Conservation (phyloP, 176 grass and related monocot genomes). For the Eremochloa ophiuroides region DNA sequence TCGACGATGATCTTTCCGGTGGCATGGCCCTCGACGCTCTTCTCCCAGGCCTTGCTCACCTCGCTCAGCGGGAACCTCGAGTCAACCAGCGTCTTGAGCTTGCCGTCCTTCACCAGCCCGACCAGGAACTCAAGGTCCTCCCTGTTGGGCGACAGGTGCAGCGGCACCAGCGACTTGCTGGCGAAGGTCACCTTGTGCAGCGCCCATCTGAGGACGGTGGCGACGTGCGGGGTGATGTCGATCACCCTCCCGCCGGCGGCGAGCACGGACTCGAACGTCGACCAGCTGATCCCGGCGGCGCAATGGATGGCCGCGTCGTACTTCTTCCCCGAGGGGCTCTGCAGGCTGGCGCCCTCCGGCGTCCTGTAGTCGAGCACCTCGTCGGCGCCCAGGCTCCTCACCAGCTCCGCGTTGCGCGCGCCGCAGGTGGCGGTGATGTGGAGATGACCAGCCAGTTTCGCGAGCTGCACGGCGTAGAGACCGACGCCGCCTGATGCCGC, state of each 20-base stretch:
- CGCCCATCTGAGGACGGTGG: not conserved
- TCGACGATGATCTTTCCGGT: constrained; percentile 71
- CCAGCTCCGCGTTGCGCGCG: constrained; percentile 40
- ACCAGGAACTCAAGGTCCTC: constrained; percentile 60
- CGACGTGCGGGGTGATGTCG: constrained; percentile 35
- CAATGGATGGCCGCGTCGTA: constrained; percentile 55
- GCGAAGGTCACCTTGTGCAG: constrained; percentile 32
- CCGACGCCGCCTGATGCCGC: constrained; percentile 54
- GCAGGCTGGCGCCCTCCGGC: constrained; percentile 44
- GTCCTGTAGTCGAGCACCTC: constrained; percentile 71
- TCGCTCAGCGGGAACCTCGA: constrained; percentile 41
- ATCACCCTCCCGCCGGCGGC: constrained; percentile 39
- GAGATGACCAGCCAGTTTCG: constrained; percentile 37
- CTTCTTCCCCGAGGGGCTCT: constrained; percentile 44
- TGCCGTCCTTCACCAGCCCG: constrained; percentile 44
- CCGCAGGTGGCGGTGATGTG: constrained; percentile 61
- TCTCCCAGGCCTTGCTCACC: constrained; percentile 44
- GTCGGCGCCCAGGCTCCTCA: constrained; percentile 54
- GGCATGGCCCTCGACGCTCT: constrained; percentile 61
- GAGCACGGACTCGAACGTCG: constrained; percentile 39
- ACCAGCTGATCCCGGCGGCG: constrained; percentile 36
- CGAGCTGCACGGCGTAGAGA: constrained; percentile 47
- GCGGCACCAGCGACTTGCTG: constrained; percentile 46
- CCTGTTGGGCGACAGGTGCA: constrained; percentile 24
- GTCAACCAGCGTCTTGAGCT: constrained; percentile 54